These are phyloP conservation scores for Coleophoma crateriformis DNA, from an alignment of 2,329 filamentous ascomycete species.

Conservation along the genomic window DNA sequence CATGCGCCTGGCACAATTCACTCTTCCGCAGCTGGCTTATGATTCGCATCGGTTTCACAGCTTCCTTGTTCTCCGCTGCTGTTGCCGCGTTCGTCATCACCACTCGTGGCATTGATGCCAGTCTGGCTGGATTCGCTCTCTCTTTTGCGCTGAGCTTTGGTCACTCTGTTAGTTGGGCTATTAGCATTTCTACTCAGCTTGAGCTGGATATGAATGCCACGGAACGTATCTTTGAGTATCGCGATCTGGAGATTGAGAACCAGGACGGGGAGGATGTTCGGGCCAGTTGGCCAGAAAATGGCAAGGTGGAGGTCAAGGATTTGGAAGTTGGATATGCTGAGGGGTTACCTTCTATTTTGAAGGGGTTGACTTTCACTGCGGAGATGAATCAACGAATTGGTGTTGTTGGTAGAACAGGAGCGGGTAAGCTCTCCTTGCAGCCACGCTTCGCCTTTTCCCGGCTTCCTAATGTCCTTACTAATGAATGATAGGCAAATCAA, in stretches of 20 bases:
- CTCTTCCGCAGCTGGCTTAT: slow-evolving; percentile 67
- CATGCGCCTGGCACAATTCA: slow-evolving; percentile 58
- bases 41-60: slow-evolving; percentile 65
- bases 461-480: slow-evolving; percentile 1
- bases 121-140: slow-evolving; percentile 68
- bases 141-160: slow-evolving; percentile 68
- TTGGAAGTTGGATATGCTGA: slow-evolving; percentile 66
- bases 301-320: slow-evolving; percentile 64
- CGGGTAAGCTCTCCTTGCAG: slow-evolving; percentile 17
- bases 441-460: not conserved
- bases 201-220: slow-evolving; percentile 74
- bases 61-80: slow-evolving; percentile 60
- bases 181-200: slow-evolving; percentile 60
- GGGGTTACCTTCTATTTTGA: slow-evolving; percentile 64
- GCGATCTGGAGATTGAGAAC: slow-evolving; percentile 58
- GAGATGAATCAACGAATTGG: slow-evolving; percentile 48
- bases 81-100: slow-evolving; percentile 59
- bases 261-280: slow-evolving; percentile 54
- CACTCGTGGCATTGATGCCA: slow-evolving; percentile 54
- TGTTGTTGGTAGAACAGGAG: slow-evolving; percentile 21
- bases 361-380: slow-evolving; percentile 60
- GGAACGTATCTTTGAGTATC: slow-evolving; percentile 70
- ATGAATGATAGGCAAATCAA: slow-evolving; percentile 15
- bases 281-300: slow-evolving; percentile 68
- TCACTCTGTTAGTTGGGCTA: slow-evolving; percentile 52